Evolutionary conservation across 1,284 basidiomycete genomes (phyloP).

Genomic region (Cryptococcus sp.): DNA sequence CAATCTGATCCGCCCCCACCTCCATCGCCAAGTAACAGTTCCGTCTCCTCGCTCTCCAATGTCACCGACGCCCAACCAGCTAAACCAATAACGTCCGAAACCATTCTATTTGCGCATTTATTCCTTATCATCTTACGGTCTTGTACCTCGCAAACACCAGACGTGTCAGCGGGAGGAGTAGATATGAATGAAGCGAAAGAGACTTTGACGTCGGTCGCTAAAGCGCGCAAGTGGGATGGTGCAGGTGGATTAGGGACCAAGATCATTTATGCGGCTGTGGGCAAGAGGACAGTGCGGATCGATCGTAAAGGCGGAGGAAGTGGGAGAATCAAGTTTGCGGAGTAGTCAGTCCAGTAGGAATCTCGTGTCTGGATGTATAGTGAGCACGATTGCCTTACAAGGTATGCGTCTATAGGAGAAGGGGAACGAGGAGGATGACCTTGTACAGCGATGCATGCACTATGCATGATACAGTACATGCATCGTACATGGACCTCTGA

Average conservation of each 20-base stretch:
- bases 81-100: conserved; percentile 37
- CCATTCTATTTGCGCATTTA: conserved; percentile 40
- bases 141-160: background rate
- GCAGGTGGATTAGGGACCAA: conserved; percentile 31
- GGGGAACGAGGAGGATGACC: too few species aligned
- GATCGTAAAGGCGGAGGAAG: conserved; percentile 37
- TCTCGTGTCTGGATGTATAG: background rate
- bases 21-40: conserved; percentile 34
- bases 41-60: conserved; percentile 24
- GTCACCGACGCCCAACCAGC: background rate
- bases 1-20: conserved; percentile 34
- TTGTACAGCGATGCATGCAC: too few species aligned
- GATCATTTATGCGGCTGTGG: conserved; percentile 41
- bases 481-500: too few species aligned
- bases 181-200: conserved; percentile 40
- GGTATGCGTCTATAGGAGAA: too few species aligned
- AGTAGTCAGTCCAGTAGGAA: conserved; percentile 2
- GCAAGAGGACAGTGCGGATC: conserved; percentile 37
- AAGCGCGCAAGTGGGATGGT: conserved; percentile 36
- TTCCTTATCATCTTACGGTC: conserved; percentile 37
- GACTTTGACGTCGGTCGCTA: conserved; percentile 27
- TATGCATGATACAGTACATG: too few species aligned
- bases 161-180: background rate
- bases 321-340: conserved; percentile 36
- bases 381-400: background rate